Percentiles rank a stretch among this genome's conserved stretches.
These are phyloP conservation scores for Mycena galericulata DNA, from an alignment of 768 basidiomycete species.

Conservation along the genomic window DNA sequence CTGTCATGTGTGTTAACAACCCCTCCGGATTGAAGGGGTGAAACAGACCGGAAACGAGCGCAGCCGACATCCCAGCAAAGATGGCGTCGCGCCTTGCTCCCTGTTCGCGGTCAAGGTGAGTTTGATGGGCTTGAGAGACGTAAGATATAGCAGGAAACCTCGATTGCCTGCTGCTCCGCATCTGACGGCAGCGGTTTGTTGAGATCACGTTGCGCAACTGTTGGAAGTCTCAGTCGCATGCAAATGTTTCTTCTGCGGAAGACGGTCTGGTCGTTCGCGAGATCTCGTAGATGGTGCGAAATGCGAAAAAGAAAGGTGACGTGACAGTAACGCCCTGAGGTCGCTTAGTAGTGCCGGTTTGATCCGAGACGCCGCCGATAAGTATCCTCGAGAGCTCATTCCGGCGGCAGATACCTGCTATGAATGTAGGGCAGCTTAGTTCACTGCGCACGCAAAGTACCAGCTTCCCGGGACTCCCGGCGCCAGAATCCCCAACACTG, in stretches of 20 bases:
- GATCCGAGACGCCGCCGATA: too few species aligned
- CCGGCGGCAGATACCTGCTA: too few species aligned
- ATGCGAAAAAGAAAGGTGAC: too few species aligned
- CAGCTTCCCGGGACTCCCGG: too few species aligned
- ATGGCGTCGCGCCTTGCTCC: conserved; percentile 37
- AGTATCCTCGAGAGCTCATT: too few species aligned
- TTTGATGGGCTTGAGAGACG: neutral
- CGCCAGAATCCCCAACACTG: too few species aligned
- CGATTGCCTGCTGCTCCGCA: conserved; percentile 30
- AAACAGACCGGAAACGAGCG: neutral
- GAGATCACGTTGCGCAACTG: conserved; percentile 26
- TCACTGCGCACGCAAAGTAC: too few species aligned
- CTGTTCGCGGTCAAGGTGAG: conserved; percentile 34
- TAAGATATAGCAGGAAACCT: neutral
- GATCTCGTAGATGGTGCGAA: too few species aligned
- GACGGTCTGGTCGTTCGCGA: too few species aligned
- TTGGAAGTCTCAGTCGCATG: conserved; percentile 26
- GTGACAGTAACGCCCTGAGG: too few species aligned
- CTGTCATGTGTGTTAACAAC: neutral
- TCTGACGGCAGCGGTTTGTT: conserved; percentile 25
- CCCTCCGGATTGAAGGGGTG: neutral
- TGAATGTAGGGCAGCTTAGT: too few species aligned
- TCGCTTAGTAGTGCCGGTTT: too few species aligned
- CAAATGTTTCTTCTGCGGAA: neutral
- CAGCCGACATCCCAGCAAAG: conserved; percentile 8